Conservation (phyloP, 306 rosid species). For the Glycine soja region DNA sequence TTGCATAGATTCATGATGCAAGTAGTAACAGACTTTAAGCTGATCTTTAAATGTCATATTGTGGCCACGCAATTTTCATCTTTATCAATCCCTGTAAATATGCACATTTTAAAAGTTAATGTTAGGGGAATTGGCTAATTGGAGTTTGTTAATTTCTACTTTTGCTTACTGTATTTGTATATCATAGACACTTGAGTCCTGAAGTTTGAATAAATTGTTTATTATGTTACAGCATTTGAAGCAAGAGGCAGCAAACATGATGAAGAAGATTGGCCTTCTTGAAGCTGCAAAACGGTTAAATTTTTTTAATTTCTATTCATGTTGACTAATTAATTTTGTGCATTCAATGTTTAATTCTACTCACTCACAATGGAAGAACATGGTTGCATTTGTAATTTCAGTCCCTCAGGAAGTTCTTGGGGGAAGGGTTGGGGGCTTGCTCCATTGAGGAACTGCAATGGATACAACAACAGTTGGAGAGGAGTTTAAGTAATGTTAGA, state of each 20-base stretch:
- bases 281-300: constrained; percentile 78
- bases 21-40: background rate
- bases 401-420: constrained; percentile 67
- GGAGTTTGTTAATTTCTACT: background rate
- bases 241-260: constrained; percentile 68
- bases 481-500: constrained; percentile 62
- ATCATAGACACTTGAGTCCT: constrained; percentile 7
- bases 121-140: background rate
- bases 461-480: constrained; percentile 74
- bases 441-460: constrained; percentile 71
- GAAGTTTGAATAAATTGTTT: constrained; percentile 29
- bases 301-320: background rate
- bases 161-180: background rate
- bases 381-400: constrained; percentile 29
- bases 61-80: background rate
- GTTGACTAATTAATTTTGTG: background rate
- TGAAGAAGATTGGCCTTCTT: constrained; percentile 73
- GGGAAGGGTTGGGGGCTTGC: constrained; percentile 71
- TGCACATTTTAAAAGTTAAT: background rate
- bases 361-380: background rate
- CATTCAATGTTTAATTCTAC: background rate
- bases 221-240: constrained; percentile 65
- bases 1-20: background rate
- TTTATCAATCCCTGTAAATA: background rate
- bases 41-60: background rate